A percentile compares a stretch with the other conserved stretches of the same genome.
phyloP scores from a whole-genome alignment of 1,139 yeast species.

The Yamadazyma taylorii region DNA sequence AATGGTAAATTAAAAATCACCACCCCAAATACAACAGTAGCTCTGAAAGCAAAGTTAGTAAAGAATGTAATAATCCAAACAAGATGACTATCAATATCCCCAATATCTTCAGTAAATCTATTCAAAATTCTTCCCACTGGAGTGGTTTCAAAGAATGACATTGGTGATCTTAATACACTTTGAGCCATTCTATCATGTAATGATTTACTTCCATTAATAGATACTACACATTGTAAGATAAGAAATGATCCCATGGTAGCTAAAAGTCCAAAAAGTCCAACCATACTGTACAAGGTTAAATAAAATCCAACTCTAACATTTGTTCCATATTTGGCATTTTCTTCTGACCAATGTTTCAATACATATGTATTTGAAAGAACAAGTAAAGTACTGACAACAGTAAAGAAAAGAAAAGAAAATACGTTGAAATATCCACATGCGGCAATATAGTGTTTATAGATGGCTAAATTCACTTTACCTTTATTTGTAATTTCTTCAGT shows the following conservation, averaged over 20 bases:
- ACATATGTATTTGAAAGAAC: conserved; percentile 31
- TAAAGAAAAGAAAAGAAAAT: conserved; percentile 25
- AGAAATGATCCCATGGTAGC: conserved; percentile 28
- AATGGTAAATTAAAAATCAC: conserved; percentile 34
- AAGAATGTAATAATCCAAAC: conserved; percentile 33
- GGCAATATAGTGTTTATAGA: conserved; percentile 33
- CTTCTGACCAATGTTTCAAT: conserved; percentile 42
- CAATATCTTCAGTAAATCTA: conserved; percentile 40
- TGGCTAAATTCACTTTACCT: conserved; percentile 34
- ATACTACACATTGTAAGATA: conserved; percentile 34
- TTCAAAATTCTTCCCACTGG: conserved; percentile 44
- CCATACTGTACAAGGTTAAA: conserved; percentile 26
- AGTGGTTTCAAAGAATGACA: conserved; percentile 46
- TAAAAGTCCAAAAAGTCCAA: conserved; percentile 29
- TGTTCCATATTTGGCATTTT: conserved; percentile 25
- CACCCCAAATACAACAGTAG: conserved; percentile 26
- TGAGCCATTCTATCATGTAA: conserved; percentile 42
- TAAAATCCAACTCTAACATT: conserved; percentile 26
- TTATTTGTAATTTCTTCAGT: conserved; percentile 29
- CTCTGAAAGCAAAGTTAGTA: conserved; percentile 23
- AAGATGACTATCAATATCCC: conserved; percentile 31
- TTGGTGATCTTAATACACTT: conserved; percentile 40
- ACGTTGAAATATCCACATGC: conserved; percentile 36
- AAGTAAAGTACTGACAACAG: conserved; percentile 21
- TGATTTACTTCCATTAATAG: conserved; percentile 31